Percentiles rank a stretch among this genome's conserved stretches.
Conservation (phyloP, 257 asterid genomes). For the Lavandula angustifolia region DNA sequence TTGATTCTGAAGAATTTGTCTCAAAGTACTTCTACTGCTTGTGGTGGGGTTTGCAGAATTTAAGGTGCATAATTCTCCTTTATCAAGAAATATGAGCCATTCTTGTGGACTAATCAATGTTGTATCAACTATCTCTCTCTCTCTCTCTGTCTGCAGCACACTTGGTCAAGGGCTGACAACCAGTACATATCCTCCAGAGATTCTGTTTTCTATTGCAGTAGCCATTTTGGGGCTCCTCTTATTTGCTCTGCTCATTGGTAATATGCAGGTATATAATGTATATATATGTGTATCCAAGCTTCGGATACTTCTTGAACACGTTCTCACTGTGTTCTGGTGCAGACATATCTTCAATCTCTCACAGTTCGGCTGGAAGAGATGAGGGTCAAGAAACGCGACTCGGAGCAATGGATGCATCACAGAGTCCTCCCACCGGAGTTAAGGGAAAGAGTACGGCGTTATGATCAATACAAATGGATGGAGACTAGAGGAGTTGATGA, state of each 20-base stretch:
- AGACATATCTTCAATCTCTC: slow-evolving; percentile 96
- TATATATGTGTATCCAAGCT: background rate
- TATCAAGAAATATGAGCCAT: slow-evolving; percentile 13
- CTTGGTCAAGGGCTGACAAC: slow-evolving; percentile 95
- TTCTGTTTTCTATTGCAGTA: slow-evolving; percentile 74
- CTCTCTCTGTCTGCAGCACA: slow-evolving; percentile 49
- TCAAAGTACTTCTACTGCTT: slow-evolving; percentile 78
- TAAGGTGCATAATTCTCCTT: slow-evolving; percentile 52
- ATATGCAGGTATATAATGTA: slow-evolving; percentile 73
- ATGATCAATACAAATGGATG: slow-evolving; percentile 88
- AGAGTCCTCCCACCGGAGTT: slow-evolving; percentile 85
- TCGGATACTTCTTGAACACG: slow-evolving; percentile 10
- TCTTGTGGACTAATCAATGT: slow-evolving; percentile 8
- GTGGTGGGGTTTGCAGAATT: slow-evolving; percentile 95
- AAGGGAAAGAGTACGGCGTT: slow-evolving; percentile 83
- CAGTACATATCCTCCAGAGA: slow-evolving; percentile 88
- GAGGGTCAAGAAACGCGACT: slow-evolving; percentile 88
- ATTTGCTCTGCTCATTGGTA: slow-evolving; percentile 95
- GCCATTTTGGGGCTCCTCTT: slow-evolving; percentile 83
- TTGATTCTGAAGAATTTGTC: slow-evolving; percentile 62
- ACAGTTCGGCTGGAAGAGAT: slow-evolving; percentile 89
- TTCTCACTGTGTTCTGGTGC: slow-evolving; percentile 33
- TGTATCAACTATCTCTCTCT: slow-evolving; percentile 10
- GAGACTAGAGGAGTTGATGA: slow-evolving; percentile 96
- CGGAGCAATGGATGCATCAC: slow-evolving; percentile 99